Percentiles rank a stretch among this genome's conserved stretches.
phyloP scores from a whole-genome alignment of 208 protist species.

The Crithidia fasciculata region DNA sequence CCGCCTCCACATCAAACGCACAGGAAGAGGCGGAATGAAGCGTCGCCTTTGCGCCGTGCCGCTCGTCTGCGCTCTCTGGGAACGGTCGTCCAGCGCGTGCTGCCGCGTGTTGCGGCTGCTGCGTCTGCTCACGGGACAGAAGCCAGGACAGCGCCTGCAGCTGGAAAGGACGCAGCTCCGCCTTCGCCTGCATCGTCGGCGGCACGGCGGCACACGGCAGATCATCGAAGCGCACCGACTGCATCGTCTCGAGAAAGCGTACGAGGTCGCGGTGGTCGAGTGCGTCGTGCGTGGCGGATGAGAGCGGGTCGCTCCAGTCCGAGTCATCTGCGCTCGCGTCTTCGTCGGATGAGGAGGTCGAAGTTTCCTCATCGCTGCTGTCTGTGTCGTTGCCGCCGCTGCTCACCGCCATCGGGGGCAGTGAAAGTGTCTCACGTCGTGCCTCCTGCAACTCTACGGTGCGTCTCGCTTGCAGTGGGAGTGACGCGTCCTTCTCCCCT shows the following conservation, averaged over 20 bases:
- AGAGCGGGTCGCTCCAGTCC: conserved; percentile 20
- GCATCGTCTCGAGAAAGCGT: conserved; percentile 51
- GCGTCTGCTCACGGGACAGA: conserved; percentile 37
- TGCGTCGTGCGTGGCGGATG: conserved; percentile 5
- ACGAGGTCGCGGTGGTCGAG: conserved; percentile 47
- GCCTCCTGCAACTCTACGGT: not conserved
- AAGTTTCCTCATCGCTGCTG: conserved; percentile 34
- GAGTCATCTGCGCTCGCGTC: conserved; percentile 19
- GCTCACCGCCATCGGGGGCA: conserved; percentile 2
- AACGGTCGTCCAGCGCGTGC: not conserved
- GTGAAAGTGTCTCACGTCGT: conserved; percentile 1
- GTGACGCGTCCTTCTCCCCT: too few relatives aligned
- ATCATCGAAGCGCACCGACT: conserved; percentile 45
- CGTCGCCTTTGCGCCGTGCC: too few relatives aligned
- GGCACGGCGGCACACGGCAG: conserved; percentile 54
- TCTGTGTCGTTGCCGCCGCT: conserved; percentile 14
- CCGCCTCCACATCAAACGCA: too few relatives aligned
- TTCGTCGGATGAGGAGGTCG: conserved; percentile 5
- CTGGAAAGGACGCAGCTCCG: conserved; percentile 60
- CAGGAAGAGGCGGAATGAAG: too few relatives aligned
- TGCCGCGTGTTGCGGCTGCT: not conserved
- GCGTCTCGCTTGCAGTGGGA: not conserved
- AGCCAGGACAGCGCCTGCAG: conserved; percentile 74
- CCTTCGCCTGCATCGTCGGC: conserved; percentile 41
- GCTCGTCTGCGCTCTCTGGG: not conserved